Conservation (phyloP, 2,329 filamentous ascomycete genomes). For the Chaetomium strumarium region DNA sequence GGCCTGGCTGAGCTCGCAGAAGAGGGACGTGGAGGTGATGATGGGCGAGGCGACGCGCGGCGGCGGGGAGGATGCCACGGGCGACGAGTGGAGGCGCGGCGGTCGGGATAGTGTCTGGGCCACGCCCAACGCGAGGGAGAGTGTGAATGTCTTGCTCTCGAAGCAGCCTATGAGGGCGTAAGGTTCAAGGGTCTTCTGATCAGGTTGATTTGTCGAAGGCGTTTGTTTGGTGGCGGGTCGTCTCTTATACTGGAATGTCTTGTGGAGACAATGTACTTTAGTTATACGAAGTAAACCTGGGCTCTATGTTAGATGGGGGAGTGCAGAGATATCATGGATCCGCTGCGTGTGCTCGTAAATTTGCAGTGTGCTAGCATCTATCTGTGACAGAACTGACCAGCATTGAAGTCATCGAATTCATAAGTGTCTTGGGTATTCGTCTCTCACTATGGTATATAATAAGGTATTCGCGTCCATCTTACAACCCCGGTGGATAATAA, state of each 20-base stretch:
- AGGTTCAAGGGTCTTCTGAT: neutral
- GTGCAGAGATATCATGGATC: no score
- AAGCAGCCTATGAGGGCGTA: slow-evolving; percentile 36
- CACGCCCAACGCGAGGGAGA: slow-evolving; percentile 55
- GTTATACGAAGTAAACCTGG: no score
- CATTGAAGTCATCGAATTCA: no score
- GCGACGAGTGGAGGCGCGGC: slow-evolving; percentile 64
- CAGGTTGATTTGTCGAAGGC: neutral
- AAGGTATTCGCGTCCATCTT: neutral
- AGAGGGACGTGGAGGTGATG: slow-evolving; percentile 81
- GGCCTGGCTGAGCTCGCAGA: slow-evolving; percentile 87
- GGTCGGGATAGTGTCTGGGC: slow-evolving; percentile 51
- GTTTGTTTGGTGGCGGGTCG: neutral
- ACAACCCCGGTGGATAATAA: neutral
- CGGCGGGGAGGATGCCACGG: slow-evolving; percentile 48
- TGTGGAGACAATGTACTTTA: no score
- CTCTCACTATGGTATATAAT: no score
- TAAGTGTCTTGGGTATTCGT: no score
- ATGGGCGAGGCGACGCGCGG: slow-evolving; percentile 71
- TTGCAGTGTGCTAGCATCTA: no score
- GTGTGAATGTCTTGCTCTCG: slow-evolving; percentile 55
- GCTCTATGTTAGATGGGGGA: no score
- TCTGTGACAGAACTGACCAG: no score
- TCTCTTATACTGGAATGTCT: no score
- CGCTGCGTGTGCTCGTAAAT: no score